Percentiles rank a stretch among this genome's conserved stretches.
phyloP scores from a whole-genome alignment of 2,329 filamentous ascomycete genomes.

The Fusarium scirpi region DNA sequence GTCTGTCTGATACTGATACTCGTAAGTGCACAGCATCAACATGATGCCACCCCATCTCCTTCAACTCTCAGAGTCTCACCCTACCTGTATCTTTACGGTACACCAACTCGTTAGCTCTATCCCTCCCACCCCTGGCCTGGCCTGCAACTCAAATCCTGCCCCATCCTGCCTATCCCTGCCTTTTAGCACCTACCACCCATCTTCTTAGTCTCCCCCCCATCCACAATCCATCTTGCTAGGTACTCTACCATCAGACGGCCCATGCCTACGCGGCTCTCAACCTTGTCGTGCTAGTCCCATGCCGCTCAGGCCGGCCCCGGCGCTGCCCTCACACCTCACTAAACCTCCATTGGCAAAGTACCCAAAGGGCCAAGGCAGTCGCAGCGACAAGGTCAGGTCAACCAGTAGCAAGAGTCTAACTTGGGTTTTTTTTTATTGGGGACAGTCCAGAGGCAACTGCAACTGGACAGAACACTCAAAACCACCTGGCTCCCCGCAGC shows the following conservation, averaged over 20 bases:
- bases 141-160: constrained; percentile 38
- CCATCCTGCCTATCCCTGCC: constrained; percentile 34
- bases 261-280: constrained; percentile 49
- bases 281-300: constrained; percentile 47
- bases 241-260: constrained; percentile 37
- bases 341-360: constrained; percentile 12
- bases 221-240: not conserved
- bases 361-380: constrained; percentile 26
- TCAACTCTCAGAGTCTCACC: not conserved
- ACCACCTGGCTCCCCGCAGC: constrained; percentile 46
- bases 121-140: constrained; percentile 31
- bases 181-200: constrained; percentile 39
- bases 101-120: constrained; percentile 15
- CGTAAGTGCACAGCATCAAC: constrained; percentile 31
- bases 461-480: constrained; percentile 40
- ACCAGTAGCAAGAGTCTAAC: constrained; percentile 24
- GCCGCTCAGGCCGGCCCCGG: constrained; percentile 47
- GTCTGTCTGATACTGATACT: not conserved
- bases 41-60: constrained; percentile 27
- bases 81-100: constrained; percentile 9
- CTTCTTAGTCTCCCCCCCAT: constrained; percentile 4
- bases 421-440: constrained; percentile 31
- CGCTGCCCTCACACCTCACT: constrained; percentile 33
- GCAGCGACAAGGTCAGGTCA: constrained; percentile 8
- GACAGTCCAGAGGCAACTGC: constrained; percentile 4